Evolutionary conservation across 345 rosid genomes (phyloP).

Genomic region (Dimocarpus longan): DNA sequence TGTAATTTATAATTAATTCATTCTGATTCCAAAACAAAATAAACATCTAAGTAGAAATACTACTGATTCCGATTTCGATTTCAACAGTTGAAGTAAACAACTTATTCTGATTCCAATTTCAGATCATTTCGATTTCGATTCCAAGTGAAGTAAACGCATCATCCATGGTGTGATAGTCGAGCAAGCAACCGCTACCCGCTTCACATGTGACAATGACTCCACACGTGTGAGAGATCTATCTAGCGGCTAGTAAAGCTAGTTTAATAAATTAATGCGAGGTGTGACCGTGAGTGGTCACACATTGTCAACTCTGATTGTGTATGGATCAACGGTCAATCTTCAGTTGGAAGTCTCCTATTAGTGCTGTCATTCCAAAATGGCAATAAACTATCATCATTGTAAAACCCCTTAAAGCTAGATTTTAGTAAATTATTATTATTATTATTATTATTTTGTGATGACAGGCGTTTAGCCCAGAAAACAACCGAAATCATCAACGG

Average conservation of each 20-base stretch:
- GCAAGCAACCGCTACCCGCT: no score
- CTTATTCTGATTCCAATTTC: no score
- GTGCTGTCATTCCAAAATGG: constrained; percentile 6
- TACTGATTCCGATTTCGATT: no score
- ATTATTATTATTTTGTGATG: no score
- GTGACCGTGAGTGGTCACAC: background rate
- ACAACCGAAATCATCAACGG: no score
- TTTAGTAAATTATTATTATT: background rate
- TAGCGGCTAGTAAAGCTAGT: background rate
- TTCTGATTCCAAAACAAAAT: no score
- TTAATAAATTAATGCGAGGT: background rate
- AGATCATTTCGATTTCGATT: no score
- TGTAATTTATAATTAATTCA: no score
- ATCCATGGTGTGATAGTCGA: background rate
- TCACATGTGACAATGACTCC: background rate
- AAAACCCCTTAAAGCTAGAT: background rate
- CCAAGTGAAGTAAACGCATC: no score
- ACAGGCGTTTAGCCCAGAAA: no score
- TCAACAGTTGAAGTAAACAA: no score
- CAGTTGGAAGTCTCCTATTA: background rate
- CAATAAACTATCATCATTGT: background rate
- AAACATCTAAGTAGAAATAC: no score
- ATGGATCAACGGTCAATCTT: constrained; percentile 1
- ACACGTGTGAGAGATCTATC: background rate
- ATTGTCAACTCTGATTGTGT: background rate